phyloP scores from a whole-genome alignment of 2,329 filamentous ascomycete genomes.

The Pleoardoris graminearum region DNA sequence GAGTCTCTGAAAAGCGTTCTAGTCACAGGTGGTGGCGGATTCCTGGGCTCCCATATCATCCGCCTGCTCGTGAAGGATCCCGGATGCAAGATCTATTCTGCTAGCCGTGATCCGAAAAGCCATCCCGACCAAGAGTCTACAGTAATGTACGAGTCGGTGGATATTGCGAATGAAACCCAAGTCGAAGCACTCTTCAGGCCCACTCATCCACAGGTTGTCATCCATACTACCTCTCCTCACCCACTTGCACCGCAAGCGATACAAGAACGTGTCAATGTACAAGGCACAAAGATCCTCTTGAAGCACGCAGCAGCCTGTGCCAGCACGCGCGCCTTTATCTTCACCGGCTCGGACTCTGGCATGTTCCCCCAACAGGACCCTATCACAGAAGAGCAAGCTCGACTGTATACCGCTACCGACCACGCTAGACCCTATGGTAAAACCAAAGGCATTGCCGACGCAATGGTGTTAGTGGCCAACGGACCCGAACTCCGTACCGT shows the following conservation, averaged over 20 bases:
- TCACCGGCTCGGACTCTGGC: conserved; percentile 38
- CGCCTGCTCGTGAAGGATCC: conserved; percentile 43
- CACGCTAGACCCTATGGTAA: conserved; percentile 20
- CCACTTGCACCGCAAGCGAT: conserved; percentile 31
- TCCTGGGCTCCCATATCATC: conserved; percentile 53
- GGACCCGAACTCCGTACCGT: conserved; percentile 47
- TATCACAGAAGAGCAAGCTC: conserved; percentile 17
- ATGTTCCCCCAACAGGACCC: conserved; percentile 3
- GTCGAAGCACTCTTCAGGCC: conserved; percentile 45
- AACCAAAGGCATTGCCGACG: conserved; percentile 27
- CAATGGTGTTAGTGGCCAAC: conserved; percentile 21
- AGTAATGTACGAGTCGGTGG: conserved; percentile 48
- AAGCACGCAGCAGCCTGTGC: conserved; percentile 37
- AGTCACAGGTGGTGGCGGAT: conserved; percentile 52
- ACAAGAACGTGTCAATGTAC: conserved; percentile 51
- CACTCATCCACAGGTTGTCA: conserved; percentile 48
- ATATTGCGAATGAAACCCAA: conserved; percentile 46
- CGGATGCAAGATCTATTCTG: conserved; percentile 44
- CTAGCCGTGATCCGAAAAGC: conserved; percentile 46
- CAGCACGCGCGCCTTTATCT: conserved; percentile 51
- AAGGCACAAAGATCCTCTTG: conserved; percentile 51
- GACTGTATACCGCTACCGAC: conserved; percentile 12
- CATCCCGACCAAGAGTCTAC: conserved; percentile 24
- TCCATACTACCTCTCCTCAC: conserved; percentile 51
- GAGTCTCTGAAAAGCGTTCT: no score